These are phyloP conservation scores for Juncus effusus DNA, from an alignment of 176 grass and related monocot species.

Conservation along the genomic window DNA sequence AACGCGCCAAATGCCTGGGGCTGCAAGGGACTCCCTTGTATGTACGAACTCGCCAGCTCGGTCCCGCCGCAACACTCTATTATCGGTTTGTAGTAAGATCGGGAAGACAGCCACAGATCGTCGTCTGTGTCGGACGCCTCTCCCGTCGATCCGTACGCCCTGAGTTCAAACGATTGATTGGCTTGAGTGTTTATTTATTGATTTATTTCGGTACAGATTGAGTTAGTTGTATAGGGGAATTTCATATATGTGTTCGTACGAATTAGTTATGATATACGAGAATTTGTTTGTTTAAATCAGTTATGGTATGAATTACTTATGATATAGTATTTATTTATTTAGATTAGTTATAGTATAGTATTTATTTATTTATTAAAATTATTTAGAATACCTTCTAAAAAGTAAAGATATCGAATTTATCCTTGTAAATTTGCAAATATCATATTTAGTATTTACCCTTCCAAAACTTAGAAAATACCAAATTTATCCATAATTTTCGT, in stretches of 20 bases:
- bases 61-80: conserved; percentile 90
- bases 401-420: too few relatives aligned
- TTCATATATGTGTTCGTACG: not conserved
- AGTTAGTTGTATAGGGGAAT: not conserved
- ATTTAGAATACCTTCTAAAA: too few relatives aligned
- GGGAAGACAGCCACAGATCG: conserved; percentile 76
- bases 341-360: too few relatives aligned
- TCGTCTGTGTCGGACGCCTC: conserved; percentile 96
- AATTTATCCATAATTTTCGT: too few relatives aligned
- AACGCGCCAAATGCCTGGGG: conserved; percentile 82
- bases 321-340: too few relatives aligned
- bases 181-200: not conserved
- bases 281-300: not conserved
- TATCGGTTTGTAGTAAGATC: conserved; percentile 68
- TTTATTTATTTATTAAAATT: too few relatives aligned
- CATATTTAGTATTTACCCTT: too few relatives aligned
- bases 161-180: conserved; percentile 24
- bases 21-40: conserved; percentile 69
- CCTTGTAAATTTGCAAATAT: too few relatives aligned
- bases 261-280: conserved; percentile 8
- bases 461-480: too few relatives aligned
- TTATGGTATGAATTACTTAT: too few relatives aligned
- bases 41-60: conserved; percentile 77
- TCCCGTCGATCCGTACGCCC: conserved; percentile 64
- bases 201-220: not conserved